A percentile compares a stretch with the other conserved stretches of the same genome.
These are phyloP conservation scores for Multifurca ochricompacta DNA, from an alignment of 768 basidiomycete genomes.

Conservation along the genomic window DNA sequence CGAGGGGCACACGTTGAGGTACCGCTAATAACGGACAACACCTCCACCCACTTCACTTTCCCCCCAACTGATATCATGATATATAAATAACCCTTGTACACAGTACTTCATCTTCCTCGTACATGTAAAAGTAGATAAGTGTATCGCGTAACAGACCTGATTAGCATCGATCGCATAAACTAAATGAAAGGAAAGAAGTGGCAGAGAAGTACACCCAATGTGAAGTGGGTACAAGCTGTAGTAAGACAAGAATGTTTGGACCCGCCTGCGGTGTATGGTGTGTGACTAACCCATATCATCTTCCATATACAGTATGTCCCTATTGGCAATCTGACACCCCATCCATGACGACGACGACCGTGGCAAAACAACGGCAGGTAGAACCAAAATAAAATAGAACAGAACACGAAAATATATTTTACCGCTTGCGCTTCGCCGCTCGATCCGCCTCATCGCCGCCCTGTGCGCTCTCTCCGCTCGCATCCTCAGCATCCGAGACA, in stretches of 20 bases:
- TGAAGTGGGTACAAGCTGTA: constrained; percentile 3
- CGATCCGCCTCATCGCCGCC: constrained; percentile 8
- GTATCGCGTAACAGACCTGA: background rate
- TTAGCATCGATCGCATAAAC: constrained; percentile 8
- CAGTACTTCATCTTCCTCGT: too few species aligned
- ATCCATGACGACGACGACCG: constrained; percentile 1
- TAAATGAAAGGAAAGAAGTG: background rate
- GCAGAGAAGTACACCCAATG: background rate
- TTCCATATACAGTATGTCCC: constrained; percentile 4
- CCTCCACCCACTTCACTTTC: too few species aligned
- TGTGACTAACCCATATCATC: background rate
- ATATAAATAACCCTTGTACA: too few species aligned
- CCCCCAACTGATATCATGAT: too few species aligned
- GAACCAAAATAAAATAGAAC: background rate
- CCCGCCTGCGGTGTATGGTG: background rate
- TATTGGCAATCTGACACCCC: background rate
- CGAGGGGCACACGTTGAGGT: too few species aligned
- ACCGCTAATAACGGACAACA: too few species aligned
- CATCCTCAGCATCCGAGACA: constrained; percentile 15
- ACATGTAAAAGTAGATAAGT: too few species aligned
- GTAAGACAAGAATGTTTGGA: background rate
- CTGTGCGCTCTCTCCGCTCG: constrained; percentile 9
- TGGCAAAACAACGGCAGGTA: background rate
- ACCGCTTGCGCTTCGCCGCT: constrained; percentile 16
- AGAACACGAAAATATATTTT: background rate